Percentiles rank a stretch among this genome's conserved stretches.
phyloP scores from a whole-genome alignment of 805 yeast genomes.

The Candida pini region DNA sequence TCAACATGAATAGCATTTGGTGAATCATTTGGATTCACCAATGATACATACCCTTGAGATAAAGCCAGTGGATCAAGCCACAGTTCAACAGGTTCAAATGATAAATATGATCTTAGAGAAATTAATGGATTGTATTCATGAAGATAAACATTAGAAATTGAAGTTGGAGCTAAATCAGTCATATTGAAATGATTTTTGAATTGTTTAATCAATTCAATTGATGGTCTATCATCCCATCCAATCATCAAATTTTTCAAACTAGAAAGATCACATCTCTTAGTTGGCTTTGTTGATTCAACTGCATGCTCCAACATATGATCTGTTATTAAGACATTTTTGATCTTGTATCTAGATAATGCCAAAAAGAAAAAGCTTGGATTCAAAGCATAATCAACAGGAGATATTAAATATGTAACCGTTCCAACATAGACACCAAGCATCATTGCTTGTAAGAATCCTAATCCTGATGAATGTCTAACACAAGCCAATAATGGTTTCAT shows the following conservation, averaged over 20 bases:
- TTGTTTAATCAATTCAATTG: constrained; percentile 48
- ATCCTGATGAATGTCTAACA: constrained; percentile 75
- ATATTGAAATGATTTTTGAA: constrained; percentile 59
- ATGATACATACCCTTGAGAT: constrained; percentile 80
- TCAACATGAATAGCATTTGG: constrained; percentile 73
- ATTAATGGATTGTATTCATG: constrained; percentile 80
- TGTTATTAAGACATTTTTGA: constrained; percentile 81
- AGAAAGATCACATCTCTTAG: constrained; percentile 55
- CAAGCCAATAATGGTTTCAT: constrained; percentile 75
- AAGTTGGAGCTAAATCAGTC: constrained; percentile 58
- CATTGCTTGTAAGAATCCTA: constrained; percentile 86
- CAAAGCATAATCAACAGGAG: constrained; percentile 70
- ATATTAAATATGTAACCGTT: constrained; percentile 72
- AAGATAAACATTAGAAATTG: constrained; percentile 72
- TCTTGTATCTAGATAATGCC: constrained; percentile 67
- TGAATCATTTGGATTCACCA: constrained; percentile 67
- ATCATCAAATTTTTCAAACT: constrained; percentile 79
- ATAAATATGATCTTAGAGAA: constrained; percentile 79
- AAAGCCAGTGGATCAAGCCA: constrained; percentile 84
- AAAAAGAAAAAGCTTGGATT: constrained; percentile 69
- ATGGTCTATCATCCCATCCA: constrained; percentile 71
- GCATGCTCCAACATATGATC: constrained; percentile 80
- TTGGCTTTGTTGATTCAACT: constrained; percentile 39
- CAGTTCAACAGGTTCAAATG: constrained; percentile 81
- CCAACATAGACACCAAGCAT: constrained; percentile 84